These are phyloP conservation scores for Pholiota adiposa DNA, from an alignment of 1,284 basidiomycete species.

Conservation along the genomic window DNA sequence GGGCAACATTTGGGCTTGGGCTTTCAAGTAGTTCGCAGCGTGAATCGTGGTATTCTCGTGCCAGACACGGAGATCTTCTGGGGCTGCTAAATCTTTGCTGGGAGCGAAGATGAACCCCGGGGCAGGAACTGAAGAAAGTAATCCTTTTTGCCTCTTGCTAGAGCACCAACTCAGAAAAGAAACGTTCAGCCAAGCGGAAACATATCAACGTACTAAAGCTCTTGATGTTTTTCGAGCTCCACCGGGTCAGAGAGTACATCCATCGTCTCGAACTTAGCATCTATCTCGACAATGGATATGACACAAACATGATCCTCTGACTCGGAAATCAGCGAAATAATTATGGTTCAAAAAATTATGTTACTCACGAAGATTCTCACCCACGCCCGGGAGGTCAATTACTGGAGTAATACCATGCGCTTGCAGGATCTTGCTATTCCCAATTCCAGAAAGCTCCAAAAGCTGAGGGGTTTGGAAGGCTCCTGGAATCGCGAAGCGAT, in stretches of 20 bases:
- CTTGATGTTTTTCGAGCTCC: slow-evolving; percentile 2
- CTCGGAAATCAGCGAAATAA: neutral
- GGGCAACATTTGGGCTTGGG: neutral
- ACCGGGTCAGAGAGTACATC: slow-evolving; percentile 6
- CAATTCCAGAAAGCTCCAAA: slow-evolving; percentile 7
- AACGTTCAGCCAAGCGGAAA: neutral
- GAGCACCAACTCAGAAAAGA: too few species aligned
- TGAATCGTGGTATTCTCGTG: neutral
- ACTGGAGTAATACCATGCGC: slow-evolving; percentile 1
- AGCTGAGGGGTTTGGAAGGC: slow-evolving; percentile 17
- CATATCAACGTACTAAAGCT: slow-evolving; percentile 11
- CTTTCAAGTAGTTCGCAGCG: neutral
- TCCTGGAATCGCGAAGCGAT: neutral
- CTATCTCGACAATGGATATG: slow-evolving; percentile 8
- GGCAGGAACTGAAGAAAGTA: slow-evolving; percentile 4
- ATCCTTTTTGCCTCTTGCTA: slow-evolving; percentile 13
- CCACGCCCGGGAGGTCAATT: slow-evolving; percentile 5
- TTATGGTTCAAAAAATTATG: neutral
- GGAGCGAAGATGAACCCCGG: slow-evolving; percentile 11
- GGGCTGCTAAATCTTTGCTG: slow-evolving; percentile 1
- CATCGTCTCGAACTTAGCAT: slow-evolving; percentile 8
- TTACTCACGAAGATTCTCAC: slow-evolving; percentile 6
- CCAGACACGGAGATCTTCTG: neutral
- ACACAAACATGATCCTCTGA: slow-evolving; percentile 13
- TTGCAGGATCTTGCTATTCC: neutral